Conservation (phyloP, 225 moss, liverwort and hornwort species). For the Rhytidiadelphus loreus region DNA sequence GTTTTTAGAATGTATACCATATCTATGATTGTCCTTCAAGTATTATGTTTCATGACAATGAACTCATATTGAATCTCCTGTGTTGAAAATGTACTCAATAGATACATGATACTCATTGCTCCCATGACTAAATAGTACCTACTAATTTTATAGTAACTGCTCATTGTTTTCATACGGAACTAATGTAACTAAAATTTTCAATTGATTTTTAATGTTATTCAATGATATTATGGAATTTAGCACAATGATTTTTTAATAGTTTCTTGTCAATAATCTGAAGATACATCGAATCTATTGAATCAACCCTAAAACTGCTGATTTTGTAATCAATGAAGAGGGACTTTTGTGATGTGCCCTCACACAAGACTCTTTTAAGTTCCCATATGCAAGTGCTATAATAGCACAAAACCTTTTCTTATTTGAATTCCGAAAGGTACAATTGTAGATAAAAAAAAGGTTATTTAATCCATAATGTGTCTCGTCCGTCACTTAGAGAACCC, state of each 20-base stretch:
- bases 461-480: background rate
- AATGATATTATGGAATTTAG: background rate
- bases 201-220: background rate
- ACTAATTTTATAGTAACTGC: background rate
- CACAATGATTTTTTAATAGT: background rate
- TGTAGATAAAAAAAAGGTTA: fast-evolving
- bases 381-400: background rate
- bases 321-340: background rate
- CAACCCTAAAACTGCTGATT: fast-evolving
- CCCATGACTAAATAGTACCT: background rate
- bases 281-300: background rate
- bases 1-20: background rate
- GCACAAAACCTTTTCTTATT: background rate
- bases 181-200: background rate
- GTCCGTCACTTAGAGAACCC: background rate
- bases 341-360: background rate
- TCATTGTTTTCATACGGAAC: fast-evolving
- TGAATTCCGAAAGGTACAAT: background rate
- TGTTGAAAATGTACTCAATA: no score
- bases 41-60: background rate
- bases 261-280: background rate
- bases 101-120: background rate
- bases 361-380: background rate
- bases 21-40: background rate
- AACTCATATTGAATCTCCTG: background rate